These are phyloP conservation scores for Rhodocollybia butyracea DNA, from an alignment of 768 basidiomycete species.

Conservation along the genomic window DNA sequence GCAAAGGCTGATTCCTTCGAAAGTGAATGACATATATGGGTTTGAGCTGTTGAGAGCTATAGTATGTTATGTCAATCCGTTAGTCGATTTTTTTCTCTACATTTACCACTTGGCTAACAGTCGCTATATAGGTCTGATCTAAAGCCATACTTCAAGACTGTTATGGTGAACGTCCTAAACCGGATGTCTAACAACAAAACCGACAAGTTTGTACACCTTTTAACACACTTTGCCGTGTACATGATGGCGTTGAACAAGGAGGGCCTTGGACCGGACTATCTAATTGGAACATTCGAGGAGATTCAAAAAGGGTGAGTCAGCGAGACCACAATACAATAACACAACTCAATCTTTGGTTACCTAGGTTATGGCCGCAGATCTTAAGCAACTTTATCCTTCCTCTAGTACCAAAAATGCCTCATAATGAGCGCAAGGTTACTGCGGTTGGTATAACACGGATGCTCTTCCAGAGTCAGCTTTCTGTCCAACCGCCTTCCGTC, in stretches of 20 bases:
- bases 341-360: neutral
- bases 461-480: slow-evolving; percentile 68
- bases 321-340: neutral
- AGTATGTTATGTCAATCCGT: slow-evolving; percentile 73
- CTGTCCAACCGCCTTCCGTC: slow-evolving; percentile 63
- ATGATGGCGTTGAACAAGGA: slow-evolving; percentile 71
- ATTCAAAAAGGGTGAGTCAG: slow-evolving; percentile 77
- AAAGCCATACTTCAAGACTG: slow-evolving; percentile 74
- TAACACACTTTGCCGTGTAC: slow-evolving; percentile 77
- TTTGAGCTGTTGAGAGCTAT: slow-evolving; percentile 86
- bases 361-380: slow-evolving; percentile 74
- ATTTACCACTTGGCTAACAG: neutral
- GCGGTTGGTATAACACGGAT: slow-evolving; percentile 78
- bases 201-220: slow-evolving; percentile 80
- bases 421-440: slow-evolving; percentile 82
- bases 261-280: slow-evolving; percentile 73
- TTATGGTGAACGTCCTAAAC: slow-evolving; percentile 76
- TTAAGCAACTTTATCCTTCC: slow-evolving; percentile 74
- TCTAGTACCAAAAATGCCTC: slow-evolving; percentile 75
- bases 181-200: slow-evolving; percentile 84
- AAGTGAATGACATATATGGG: slow-evolving; percentile 86
- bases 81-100: slow-evolving; percentile 28
- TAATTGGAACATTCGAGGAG: slow-evolving; percentile 74
- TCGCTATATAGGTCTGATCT: slow-evolving; percentile 41
- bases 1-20: slow-evolving; percentile 85